Evolutionary conservation across 2,329 filamentous ascomycete species (phyloP), one percentile per base, ranked within the genome.

Genomic region (Raffaelea ambrosiae): DNA sequence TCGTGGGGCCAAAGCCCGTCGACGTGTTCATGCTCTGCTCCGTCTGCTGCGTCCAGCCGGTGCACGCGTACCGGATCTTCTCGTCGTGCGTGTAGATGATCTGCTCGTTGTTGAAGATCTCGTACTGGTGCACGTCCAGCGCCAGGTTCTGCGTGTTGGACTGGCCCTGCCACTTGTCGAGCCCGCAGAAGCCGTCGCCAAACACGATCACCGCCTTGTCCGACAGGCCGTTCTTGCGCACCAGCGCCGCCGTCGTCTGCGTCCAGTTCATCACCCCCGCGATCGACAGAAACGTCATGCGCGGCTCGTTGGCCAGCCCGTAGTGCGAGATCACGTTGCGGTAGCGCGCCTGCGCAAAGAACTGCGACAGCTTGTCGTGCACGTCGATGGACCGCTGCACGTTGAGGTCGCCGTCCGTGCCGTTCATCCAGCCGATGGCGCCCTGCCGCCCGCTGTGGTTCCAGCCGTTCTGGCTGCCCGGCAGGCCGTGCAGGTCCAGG

Each of bases 91-190:
- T 83, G 60, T 85, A 83, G 43, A 80, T 77, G 60, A 98, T 85
- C 65, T 95, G 88, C 55, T 85, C 82, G 36, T 80, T 79, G 73
- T 98, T 96, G 76, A 98, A 98, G 65, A 96, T 96, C 60, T 95
- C 88, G 65, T 98, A 98, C 66, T 97, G 91, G 67, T 98, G 93
- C 35, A 94, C 93, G 66, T 98, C 93, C n/a, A 98, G 79, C 18
- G 95, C 78, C 54, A 97, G 72, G 42, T 83, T 73, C 60, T 86
- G 77, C 20, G 76, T 73, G 55, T 84, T 78, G 56, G 97, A 77
- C 62, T 86, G 76, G 38, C 87, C 88, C 63, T 95, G 83, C 93
- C 93, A 98, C 60, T 94, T 91, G 55, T 76, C 74, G 4, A 97
- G 77, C 11, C 91, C 91, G 68, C 94, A 80, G 72, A 98, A 98